A percentile compares a stretch with the other conserved stretches of the same genome.
phyloP scores from a whole-genome alignment of 371 early-diverging fungal genomes.

The Mucor circinelloides region DNA sequence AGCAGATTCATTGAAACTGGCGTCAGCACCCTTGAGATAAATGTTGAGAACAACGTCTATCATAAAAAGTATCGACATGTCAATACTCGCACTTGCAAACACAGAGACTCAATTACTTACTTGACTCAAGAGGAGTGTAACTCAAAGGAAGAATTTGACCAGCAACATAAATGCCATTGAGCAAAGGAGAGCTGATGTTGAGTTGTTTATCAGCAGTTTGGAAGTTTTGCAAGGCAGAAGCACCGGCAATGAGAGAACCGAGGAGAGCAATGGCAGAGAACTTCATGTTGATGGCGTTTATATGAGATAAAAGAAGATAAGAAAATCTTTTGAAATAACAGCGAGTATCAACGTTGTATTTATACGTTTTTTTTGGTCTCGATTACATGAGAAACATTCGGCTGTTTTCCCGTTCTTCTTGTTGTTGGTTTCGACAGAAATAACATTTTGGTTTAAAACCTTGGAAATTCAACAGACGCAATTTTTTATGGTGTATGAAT shows the following conservation, averaged over 20 bases:
- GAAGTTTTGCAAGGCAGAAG: background rate
- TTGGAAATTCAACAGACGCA: background rate
- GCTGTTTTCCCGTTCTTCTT: background rate
- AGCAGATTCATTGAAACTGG: background rate
- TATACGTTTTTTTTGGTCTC: background rate
- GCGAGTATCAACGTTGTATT: background rate
- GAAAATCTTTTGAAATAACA: background rate
- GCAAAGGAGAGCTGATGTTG: conserved; percentile 25
- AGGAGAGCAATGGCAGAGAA: background rate
- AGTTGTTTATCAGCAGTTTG: conserved; percentile 9
- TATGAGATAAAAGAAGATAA: background rate
- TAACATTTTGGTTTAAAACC: background rate
- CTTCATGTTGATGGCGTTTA: conserved; percentile 2
- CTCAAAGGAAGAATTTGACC: conserved; percentile 33
- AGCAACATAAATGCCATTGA: conserved; percentile 30
- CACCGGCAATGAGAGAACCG: background rate
- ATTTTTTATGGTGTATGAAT: background rate
- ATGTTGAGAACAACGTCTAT: conserved; percentile 22
- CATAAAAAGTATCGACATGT: background rate
- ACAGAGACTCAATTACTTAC: conserved; percentile 3
- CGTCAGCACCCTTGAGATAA: conserved; percentile 6
- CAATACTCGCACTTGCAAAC: background rate
- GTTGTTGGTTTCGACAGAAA: background rate
- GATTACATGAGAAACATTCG: background rate
- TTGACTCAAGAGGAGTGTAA: conserved; percentile 8